Base-by-base conservation (phyloP, 2,329 filamentous ascomycete species). In the Pseudocercospora vitis region DNA sequence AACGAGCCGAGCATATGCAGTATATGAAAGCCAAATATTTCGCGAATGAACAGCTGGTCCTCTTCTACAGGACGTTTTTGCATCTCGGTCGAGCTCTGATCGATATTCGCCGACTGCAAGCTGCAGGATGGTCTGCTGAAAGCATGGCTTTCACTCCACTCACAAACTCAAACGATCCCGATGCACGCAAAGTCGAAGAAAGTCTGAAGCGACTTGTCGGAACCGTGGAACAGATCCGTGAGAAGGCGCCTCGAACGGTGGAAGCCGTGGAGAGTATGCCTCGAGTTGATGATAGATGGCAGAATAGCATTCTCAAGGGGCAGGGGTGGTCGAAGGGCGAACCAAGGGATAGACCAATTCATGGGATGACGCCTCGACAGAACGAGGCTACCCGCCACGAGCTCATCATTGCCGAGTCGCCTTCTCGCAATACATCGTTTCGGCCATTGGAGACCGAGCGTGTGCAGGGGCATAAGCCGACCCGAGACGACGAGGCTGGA, bases 201-300 rank as follows among this genome's bases (percentile, higher is more conserved):
- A 45, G 8, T 23, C 8, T 55, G 12, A 24, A 50, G 61, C 57
- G 48, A 11, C 63, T 70, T 48, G 56, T 67, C 4, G 68, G 68
- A 7, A 66, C 44, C 14, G 42, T 65, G 16, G 48, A 48, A 32
- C 52, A 70, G 18, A 60, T 78, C 12, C 65, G 68, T 29, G 48
- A 64, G 37, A 51, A 63, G 37, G 71, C 73, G 14, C 74, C 76
- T 2, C 63, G 55, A 54, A 76, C 74, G 5, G 45, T 75, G 6
- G 61, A 65, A 35, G 73, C 70, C n/a, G 71, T 78, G 53, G 70
- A 74, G 61, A 71, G 66, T 16, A 75, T 78, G 73, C 76, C 76
- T 0, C 53, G 54, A 18, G 58, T 70, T 3, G 51, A 63, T 14
- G 26, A 31, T 3, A 45, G 14, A 26, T 18, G 23, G 37, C 37